Evolutionary conservation across 2,329 filamentous ascomycete genomes (phyloP), one percentile per base, ranked within the genome.

Genomic region (Fusarium duplospermum): DNA sequence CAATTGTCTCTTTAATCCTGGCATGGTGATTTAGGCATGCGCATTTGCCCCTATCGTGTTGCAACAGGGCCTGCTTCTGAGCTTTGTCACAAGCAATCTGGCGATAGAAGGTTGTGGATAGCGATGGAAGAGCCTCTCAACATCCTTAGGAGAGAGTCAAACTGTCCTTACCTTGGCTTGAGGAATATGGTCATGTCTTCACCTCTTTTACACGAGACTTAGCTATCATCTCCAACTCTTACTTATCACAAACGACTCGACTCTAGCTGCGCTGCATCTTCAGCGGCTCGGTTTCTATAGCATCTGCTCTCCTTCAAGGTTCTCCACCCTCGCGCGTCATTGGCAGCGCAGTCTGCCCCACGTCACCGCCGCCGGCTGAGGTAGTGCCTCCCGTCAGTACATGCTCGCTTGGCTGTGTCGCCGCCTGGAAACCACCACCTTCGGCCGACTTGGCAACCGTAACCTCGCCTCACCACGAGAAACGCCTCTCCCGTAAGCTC

Each of bases 61-160:
- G 10, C 16, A 50, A 50, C 2, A 29, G n/a, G 24, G 24, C 10
- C 22, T 52, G 27, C 16, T 18, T 62, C 42, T 36, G 54, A 36
- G 62, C 35, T 61, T 47, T 47, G 67, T 66, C 40, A 58, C 36
- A 47, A 42, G 64, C 63, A 62, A 76, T 71, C 67, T 79, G 70
- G 73, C 70, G 54, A 74, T 40, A 77, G 77, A 79, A 79, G 62
- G 60, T 52, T 62, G 57, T 78, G 71, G 77, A 78, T 29, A 18
- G 10, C 20, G n/a, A 29, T 75, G 59, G 72, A 75, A 9, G 42
- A 65, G 31, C 16, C 47, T 29, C 20, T 52, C 24, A 22, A 54
- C 14, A 8, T 10, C 14, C 27, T 54, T 18, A 54, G 20, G 20
- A 16, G 54, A 20, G 13, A 20, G 9, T 11, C 40, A n/a, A 18